These are phyloP conservation scores for Kernera saxatilis DNA, from an alignment of 345 rosid genomes.

Conservation along the genomic window DNA sequence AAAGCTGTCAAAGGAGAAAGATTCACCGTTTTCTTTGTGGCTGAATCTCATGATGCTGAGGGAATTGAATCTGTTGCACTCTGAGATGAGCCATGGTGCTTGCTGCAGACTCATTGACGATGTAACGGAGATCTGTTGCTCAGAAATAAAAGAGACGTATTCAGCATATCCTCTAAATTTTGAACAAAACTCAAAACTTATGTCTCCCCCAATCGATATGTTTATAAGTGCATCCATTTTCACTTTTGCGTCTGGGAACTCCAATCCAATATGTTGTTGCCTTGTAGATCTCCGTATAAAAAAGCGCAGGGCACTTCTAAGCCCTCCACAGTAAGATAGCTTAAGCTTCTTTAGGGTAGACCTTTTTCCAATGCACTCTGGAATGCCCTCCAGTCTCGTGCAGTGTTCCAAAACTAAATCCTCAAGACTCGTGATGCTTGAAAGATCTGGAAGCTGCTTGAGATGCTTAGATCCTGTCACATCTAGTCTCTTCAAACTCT, in stretches of 20 bases:
- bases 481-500: conserved; percentile 3
- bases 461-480: conserved; percentile 3
- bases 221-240: conserved; percentile 8
- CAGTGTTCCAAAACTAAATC: not conserved
- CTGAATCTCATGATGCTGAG: not conserved
- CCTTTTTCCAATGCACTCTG: not conserved
- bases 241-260: conserved; percentile 12
- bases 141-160: not conserved
- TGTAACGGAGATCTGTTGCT: not conserved
- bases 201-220: conserved; percentile 5
- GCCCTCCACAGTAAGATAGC: not conserved
- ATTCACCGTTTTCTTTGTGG: not conserved
- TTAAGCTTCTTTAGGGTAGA: not conserved
- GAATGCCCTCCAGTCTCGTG: not conserved
- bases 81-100: not conserved
- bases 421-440: not conserved
- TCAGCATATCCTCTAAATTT: conserved; percentile 9
- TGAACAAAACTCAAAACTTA: conserved; percentile 4
- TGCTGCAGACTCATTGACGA: not conserved
- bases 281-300: not conserved
- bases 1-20: conserved; percentile 6
- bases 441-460: conserved; percentile 14
- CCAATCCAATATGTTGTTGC: conserved; percentile 1
- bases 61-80: not conserved
- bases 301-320: not conserved